Conservation (phyloP, 257 asterid species). For the Solanum dulcamara region DNA sequence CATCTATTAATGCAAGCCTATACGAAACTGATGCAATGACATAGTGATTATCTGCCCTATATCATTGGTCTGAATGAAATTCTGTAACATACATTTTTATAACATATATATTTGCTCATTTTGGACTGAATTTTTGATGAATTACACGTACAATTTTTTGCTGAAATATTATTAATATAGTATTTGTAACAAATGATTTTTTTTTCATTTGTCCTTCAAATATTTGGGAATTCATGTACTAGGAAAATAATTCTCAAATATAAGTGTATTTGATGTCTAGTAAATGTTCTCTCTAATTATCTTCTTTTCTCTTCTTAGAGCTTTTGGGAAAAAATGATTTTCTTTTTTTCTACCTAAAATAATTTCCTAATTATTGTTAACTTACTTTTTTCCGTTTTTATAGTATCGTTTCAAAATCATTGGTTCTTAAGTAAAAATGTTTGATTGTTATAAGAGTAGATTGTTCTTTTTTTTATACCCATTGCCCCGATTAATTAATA, state of each 20-base stretch:
- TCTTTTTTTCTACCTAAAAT: neutral
- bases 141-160: neutral
- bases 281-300: neutral
- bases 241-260: neutral
- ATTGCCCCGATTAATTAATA: neutral
- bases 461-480: neutral
- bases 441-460: neutral
- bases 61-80: no score
- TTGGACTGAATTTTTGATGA: neutral
- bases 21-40: no score
- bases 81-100: no score
- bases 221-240: neutral
- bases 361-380: neutral
- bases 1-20: neutral
- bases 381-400: neutral
- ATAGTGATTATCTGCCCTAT: no score
- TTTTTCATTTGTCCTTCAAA: neutral
- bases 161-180: neutral
- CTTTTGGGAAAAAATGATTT: neutral
- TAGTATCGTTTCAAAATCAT: neutral
- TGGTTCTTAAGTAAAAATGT: neutral
- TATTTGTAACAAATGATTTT: neutral
- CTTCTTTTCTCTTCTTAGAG: neutral
- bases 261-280: neutral
- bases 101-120: neutral